Evolutionary conservation across 148 eudicot genomes (phyloP).

Genomic region (Cornus controversa): DNA sequence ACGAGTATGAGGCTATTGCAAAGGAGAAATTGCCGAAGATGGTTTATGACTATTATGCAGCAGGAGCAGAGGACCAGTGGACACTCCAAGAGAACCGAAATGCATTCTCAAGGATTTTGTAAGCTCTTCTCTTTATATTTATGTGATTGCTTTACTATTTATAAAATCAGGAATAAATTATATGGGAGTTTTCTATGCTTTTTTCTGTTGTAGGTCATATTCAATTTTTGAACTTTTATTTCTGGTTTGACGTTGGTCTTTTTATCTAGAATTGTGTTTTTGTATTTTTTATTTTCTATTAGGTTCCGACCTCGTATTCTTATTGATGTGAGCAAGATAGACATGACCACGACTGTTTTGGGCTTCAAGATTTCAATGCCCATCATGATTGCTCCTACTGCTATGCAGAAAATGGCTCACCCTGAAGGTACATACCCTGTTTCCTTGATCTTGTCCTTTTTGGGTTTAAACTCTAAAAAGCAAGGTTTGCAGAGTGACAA

Average conservation of each 20-base stretch:
- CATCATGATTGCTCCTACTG: conserved; percentile 91
- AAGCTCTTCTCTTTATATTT: conserved; percentile 21
- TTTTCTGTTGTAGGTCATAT: not conserved
- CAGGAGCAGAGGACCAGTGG: conserved; percentile 97
- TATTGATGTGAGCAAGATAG: conserved; percentile 72
- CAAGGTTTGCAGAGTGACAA: too few species aligned
- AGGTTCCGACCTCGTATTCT: conserved; percentile 92
- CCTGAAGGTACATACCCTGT: conserved; percentile 55
- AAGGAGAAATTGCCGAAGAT: conserved; percentile 82
- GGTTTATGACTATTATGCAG: conserved; percentile 80
- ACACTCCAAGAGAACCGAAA: conserved; percentile 73
- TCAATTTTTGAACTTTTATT: not conserved
- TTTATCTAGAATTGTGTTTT: not conserved
- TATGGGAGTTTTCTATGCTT: not conserved
- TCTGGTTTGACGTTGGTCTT: not conserved
- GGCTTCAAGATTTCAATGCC: conserved; percentile 91
- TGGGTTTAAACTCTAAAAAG: too few species aligned
- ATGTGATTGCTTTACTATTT: conserved; percentile 1
- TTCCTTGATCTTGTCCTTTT: not conserved
- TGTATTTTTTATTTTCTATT: not conserved
- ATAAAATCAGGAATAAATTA: conserved; percentile 7
- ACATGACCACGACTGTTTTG: conserved; percentile 61
- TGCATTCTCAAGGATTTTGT: conserved; percentile 78
- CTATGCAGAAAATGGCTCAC: conserved; percentile 94
- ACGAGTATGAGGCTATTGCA: conserved; percentile 75